Evolutionary conservation across 495 filamentous ascomycete species (phyloP).

Genomic region (Hypoxylon perforatum): DNA sequence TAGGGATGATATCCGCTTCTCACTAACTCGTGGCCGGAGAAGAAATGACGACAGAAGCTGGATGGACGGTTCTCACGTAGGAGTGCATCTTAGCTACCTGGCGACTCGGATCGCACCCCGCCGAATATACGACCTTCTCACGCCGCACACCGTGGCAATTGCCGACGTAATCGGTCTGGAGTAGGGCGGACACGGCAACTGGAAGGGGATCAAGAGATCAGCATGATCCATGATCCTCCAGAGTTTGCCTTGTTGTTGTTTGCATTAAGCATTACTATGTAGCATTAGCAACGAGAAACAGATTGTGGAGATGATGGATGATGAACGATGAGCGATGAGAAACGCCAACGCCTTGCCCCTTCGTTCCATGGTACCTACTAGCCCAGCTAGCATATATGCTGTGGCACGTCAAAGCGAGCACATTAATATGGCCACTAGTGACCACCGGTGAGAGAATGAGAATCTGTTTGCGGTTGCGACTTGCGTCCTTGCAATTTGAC

Average conservation of each 20-base stretch:
- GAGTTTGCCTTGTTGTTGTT: slow-evolving; percentile 31
- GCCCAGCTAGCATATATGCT: slow-evolving; percentile 24
- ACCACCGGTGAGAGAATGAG: slow-evolving; percentile 34
- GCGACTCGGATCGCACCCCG: slow-evolving; percentile 26
- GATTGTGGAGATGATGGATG: slow-evolving; percentile 2
- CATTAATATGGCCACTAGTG: slow-evolving; percentile 16
- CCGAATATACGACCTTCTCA: slow-evolving; percentile 13
- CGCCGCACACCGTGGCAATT: slow-evolving; percentile 16
- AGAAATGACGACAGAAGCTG: slow-evolving; percentile 14
- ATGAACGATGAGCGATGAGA: too few species aligned
- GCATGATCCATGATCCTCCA: slow-evolving; percentile 9
- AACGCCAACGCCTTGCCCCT: not conserved
- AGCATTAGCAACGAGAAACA: slow-evolving; percentile 10
- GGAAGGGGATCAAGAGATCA: not conserved
- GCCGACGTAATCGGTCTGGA: slow-evolving; percentile 22
- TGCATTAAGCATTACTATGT: too few species aligned
- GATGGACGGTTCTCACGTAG: not conserved
- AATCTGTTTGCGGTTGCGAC: not conserved
- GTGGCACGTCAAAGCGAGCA: slow-evolving; percentile 25
- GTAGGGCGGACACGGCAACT: slow-evolving; percentile 13
- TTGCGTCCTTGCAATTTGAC: too few species aligned
- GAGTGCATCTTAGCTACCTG: slow-evolving; percentile 6
- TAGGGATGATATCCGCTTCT: slow-evolving; percentile 22
- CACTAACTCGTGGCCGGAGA: slow-evolving; percentile 3
- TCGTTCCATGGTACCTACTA: slow-evolving; percentile 11